phyloP scores from a whole-genome alignment of 192 early-diverging fungal genomes.

The Helicostylum pulchrum region DNA sequence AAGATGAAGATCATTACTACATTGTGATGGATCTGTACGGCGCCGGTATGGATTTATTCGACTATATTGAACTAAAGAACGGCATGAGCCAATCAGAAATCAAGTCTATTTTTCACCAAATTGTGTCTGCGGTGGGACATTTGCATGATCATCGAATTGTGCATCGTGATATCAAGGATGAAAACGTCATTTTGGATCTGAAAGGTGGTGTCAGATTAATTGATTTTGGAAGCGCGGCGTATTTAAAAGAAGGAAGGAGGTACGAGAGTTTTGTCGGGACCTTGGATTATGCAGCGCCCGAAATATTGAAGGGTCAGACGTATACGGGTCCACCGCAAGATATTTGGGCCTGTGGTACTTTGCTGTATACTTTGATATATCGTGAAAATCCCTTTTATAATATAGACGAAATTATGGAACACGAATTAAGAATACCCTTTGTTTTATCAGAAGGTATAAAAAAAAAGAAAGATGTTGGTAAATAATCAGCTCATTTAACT shows the following conservation, averaged over 20 bases:
- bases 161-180: constrained; percentile 88
- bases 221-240: constrained; percentile 78
- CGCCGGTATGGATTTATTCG: constrained; percentile 61
- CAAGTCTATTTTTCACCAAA: constrained; percentile 54
- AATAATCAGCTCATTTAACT: background rate
- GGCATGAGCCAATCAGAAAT: constrained; percentile 54
- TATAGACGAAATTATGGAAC: constrained; percentile 57
- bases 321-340: constrained; percentile 79
- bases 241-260: constrained; percentile 44
- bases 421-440: constrained; percentile 40
- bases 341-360: constrained; percentile 78
- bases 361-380: constrained; percentile 72
- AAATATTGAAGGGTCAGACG: constrained; percentile 58
- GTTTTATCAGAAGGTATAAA: constrained; percentile 18
- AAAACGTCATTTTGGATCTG: constrained; percentile 74
- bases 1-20: constrained; percentile 74
- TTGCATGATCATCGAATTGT: constrained; percentile 63
- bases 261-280: constrained; percentile 77
- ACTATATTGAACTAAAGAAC: constrained; percentile 62
- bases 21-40: constrained; percentile 62
- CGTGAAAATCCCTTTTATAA: constrained; percentile 72
- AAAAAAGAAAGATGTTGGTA: too few species aligned
- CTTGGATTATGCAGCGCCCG: constrained; percentile 73
- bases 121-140: constrained; percentile 55
- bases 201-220: constrained; percentile 62